Conservation (phyloP, 2,329 filamentous ascomycete genomes). For the Aspergillus fischeri region DNA sequence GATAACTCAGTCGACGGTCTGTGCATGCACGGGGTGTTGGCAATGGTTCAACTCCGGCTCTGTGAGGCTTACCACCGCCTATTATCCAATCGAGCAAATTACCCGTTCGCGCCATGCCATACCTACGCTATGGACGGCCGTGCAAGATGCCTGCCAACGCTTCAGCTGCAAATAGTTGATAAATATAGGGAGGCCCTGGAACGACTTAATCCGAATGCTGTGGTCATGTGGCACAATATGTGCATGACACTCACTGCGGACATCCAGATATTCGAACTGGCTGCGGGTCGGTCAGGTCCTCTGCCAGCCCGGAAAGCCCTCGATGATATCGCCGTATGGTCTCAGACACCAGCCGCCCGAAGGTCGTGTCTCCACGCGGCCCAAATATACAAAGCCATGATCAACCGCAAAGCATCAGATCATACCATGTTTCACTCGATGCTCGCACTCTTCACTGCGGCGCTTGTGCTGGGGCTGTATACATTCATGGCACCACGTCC, state of each 20-base stretch:
- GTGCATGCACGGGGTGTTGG: slow-evolving; percentile 35
- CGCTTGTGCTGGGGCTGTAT: slow-evolving; percentile 50
- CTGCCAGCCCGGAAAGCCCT: slow-evolving; percentile 46
- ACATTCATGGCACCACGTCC: slow-evolving; percentile 44
- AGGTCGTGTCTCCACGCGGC: slow-evolving; percentile 51
- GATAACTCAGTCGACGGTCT: slow-evolving; percentile 33
- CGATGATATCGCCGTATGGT: slow-evolving; percentile 49
- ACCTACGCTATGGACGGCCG: slow-evolving; percentile 47
- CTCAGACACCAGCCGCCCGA: slow-evolving; percentile 48
- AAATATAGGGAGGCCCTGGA: slow-evolving; percentile 41
- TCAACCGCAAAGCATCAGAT: slow-evolving; percentile 50
- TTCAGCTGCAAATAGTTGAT: slow-evolving; percentile 29
- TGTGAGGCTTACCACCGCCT: slow-evolving; percentile 43
- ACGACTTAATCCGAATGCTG: slow-evolving; percentile 46
- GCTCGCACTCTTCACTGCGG: slow-evolving; percentile 48
- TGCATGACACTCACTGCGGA: slow-evolving; percentile 52
- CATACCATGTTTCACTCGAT: slow-evolving; percentile 50
- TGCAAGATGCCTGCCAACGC: slow-evolving; percentile 36
- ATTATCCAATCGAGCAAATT: slow-evolving; percentile 35
- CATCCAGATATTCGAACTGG: slow-evolving; percentile 50
- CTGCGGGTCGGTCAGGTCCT: slow-evolving; percentile 48
- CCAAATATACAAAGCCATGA: slow-evolving; percentile 50
- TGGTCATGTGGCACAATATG: slow-evolving; percentile 51
- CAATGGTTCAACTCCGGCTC: slow-evolving; percentile 39
- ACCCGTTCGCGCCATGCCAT: slow-evolving; percentile 41